Evolutionary conservation across 2,329 filamentous ascomycete genomes (phyloP), one percentile per base, ranked within the genome.

Genomic region (Penicillium sclerotiorum): DNA sequence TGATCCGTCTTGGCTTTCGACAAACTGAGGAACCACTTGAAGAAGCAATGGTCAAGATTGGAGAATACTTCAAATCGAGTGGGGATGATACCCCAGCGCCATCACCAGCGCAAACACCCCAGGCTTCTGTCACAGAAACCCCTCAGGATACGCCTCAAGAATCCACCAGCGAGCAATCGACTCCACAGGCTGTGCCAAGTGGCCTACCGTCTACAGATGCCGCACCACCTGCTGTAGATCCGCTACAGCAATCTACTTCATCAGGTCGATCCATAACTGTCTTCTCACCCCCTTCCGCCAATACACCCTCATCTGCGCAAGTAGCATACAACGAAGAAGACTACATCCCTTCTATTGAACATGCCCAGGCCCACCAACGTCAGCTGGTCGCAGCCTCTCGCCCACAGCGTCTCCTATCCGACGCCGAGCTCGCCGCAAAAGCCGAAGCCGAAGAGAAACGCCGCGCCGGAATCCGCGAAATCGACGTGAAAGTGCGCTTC

Each of bases 11-110:
- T 52, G 84, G 79, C 27, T 97, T 93, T 73, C 85, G 81, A 65
- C 80, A 80, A 55, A 94, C 89, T 6, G 85, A 88, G 11, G 84
- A 83, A 66, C 91, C 91, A 2, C 73, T 97, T 22, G 89, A 90
- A 59, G 88, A 93, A 56, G 93, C 93, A 8, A 90, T 96, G 85
- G 75, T 78, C 39, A 81, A 93, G 64, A 96, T 97, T 54, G 81
- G 82, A 18, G 77, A 84, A 56, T 91, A 88, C 64, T 95, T 95
- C 70, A 83, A 80, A 43, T 65, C 68, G 20, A 63, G 71, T 5
- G 71, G 72, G 25, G 68, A 70, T 25, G 73, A 64, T 66, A 32
- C 58, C 27, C 62, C 60, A 52, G 55, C 52, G 59, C 63, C 41
- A 53, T 17, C 50, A 23, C 57, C 59, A 46, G 42, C 41, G 7